Base-by-base conservation (phyloP, 306 rosid genomes). In the Gynostemma pentaphyllum region DNA sequence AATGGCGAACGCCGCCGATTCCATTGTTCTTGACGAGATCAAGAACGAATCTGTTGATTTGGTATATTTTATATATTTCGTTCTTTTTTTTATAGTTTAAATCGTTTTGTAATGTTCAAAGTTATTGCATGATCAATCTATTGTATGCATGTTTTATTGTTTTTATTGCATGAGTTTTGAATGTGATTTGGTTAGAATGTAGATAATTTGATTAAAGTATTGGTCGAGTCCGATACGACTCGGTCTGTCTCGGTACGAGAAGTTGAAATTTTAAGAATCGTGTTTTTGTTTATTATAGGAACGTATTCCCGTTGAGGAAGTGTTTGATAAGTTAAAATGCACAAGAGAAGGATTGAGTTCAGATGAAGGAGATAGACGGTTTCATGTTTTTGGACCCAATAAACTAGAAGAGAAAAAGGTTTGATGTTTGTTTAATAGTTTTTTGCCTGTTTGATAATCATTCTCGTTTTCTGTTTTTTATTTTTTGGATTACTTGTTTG, bases 351-450 rank as follows among this genome's bases (percentile, higher is more conserved):
- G 99, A 66, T 75, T 94, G 4, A 36, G 88, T 2, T 71, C 85
- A 0, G 96, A 94, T 14, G 99, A 94, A 73, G 99, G 95, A 66
- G 84, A 87, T 74, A 78, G 37, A 61, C 72, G 99, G 81, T 95
- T 94, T 45, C 90, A 83, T 50, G 95, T 88, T 52, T 94, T 94
- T 62, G 99, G 99, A 53, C 97, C 94, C 47, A 94, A 94, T 97
- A 94, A 94, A 72, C 80, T 94, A 55, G 97, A 94, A 83, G 99
- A 94, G 86, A 94, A 88, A 68, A 94, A 78, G 88, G 97, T 85
- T n/a, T 46, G 12, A 30, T 1, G 30, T 47, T 7, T 37, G 21
- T 41, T 54, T 13, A 11, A n/a, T 56, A 10, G 3, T 11, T 41
- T 1, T 47, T 26, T 30, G n/a, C n/a, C n/a, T n/a, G n/a, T n/a